Evolutionary conservation across 805 yeast species (phyloP).

Genomic region (Blastobotrys robertii): DNA sequence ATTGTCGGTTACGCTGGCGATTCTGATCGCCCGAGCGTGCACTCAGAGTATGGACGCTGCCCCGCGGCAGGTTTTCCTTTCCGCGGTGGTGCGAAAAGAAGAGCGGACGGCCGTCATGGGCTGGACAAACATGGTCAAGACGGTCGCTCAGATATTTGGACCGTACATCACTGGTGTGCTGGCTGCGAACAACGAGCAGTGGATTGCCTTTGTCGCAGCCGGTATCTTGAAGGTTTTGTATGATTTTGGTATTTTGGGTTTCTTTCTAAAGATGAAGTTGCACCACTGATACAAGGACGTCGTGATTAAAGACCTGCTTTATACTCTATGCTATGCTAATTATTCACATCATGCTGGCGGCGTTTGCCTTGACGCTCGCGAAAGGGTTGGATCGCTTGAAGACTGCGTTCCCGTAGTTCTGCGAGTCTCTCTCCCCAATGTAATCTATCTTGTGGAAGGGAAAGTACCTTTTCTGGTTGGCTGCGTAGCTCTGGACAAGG

Average conservation of each 20-base stretch:
- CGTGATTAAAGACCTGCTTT: too few relatives aligned
- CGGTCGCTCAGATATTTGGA: constrained; percentile 70
- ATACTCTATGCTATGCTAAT: too few relatives aligned
- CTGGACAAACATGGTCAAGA: constrained; percentile 73
- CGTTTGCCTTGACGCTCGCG: too few relatives aligned
- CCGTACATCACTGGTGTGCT: constrained; percentile 67
- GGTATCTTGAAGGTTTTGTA: constrained; percentile 27
- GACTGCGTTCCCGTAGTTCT: too few relatives aligned
- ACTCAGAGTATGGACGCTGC: constrained; percentile 80
- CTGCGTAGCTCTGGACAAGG: not conserved
- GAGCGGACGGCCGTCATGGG: constrained; percentile 79
- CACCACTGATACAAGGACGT: too few relatives aligned
- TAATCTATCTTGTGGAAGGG: too few relatives aligned
- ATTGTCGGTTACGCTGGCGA: constrained; percentile 35
- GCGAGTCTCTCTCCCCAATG: too few relatives aligned
- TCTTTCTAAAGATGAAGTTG: constrained; percentile 9
- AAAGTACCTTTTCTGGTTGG: too few relatives aligned
- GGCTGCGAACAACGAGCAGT: constrained; percentile 34
- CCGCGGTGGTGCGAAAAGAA: constrained; percentile 50
- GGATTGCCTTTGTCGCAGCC: constrained; percentile 27
- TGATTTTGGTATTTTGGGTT: constrained; percentile 25
- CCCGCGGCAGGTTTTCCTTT: constrained; percentile 72
- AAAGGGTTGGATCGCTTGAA: too few relatives aligned
- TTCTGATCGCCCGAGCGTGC: constrained; percentile 47
- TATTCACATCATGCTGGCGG: too few relatives aligned